Evolutionary conservation across 352 stramenopile genomes (phyloP).

Genomic region (Pythium aquatile): DNA sequence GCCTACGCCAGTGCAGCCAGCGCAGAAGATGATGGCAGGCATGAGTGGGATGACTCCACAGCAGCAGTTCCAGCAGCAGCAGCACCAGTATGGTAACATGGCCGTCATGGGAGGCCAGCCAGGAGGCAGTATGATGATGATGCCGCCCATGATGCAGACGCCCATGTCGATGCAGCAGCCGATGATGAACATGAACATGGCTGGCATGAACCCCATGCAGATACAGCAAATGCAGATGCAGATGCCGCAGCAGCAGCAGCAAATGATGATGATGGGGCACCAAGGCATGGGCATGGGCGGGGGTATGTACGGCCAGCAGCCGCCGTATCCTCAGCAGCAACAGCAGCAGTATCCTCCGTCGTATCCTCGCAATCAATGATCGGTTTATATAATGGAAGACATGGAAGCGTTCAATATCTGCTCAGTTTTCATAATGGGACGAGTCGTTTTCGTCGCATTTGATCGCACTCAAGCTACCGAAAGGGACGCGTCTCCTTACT

Average conservation of each 20-base stretch:
- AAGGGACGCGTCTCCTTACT: background rate
- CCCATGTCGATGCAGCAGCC: constrained; percentile 1
- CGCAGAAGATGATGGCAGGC: constrained; percentile 7
- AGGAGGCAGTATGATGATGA: background rate
- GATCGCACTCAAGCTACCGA: too few relatives aligned
- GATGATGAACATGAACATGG: background rate
- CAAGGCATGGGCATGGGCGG: constrained; percentile 15
- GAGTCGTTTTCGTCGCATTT: too few relatives aligned
- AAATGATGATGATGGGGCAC: constrained; percentile 16
- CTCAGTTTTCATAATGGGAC: too few relatives aligned
- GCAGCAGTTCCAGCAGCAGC: constrained; percentile 2
- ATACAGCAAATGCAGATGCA: constrained; percentile 8
- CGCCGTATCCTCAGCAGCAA: constrained; percentile 11
- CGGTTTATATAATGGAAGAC: background rate
- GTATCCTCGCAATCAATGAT: constrained; percentile 4
- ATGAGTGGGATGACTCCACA: constrained; percentile 5
- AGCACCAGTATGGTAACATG: constrained; percentile 2
- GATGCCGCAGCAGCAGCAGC: background rate
- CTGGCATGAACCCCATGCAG: constrained; percentile 1
- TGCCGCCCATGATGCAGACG: background rate
- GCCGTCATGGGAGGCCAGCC: constrained; percentile 2
- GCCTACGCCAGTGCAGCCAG: constrained; percentile 15
- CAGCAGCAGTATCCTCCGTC: constrained; percentile 15
- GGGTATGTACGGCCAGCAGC: constrained; percentile 4
- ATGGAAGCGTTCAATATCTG: too few relatives aligned